Percentiles rank a stretch among this genome's conserved stretches.
Conservation (phyloP, 768 basidiomycete species). For the Neoboletus magnificus region DNA sequence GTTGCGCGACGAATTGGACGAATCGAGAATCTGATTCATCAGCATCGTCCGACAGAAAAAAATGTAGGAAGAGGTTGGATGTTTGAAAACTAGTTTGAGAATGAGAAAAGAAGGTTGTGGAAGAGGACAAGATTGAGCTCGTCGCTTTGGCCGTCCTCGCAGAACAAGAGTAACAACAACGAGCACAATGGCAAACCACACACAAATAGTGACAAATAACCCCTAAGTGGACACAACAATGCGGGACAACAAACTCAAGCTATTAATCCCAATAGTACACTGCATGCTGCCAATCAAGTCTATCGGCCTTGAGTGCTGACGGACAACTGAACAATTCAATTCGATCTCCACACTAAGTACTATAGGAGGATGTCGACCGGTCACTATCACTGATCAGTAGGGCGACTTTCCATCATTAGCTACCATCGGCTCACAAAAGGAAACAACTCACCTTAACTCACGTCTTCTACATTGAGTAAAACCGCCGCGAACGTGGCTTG, state of each 20-base stretch:
- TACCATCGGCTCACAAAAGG: background rate
- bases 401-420: background rate
- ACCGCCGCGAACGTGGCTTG: background rate
- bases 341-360: too few relatives aligned
- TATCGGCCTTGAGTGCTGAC: background rate
- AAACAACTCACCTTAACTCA: background rate
- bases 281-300: background rate
- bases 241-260: background rate
- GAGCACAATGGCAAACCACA: slow-evolving; percentile 16
- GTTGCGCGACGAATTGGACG: slow-evolving; percentile 23
- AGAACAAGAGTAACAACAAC: slow-evolving; percentile 14
- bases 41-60: slow-evolving; percentile 20
- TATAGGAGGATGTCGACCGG: too few relatives aligned
- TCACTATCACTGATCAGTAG: too few relatives aligned
- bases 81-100: background rate
- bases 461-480: background rate
- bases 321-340: background rate
- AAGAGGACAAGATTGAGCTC: slow-evolving; percentile 11
- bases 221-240: background rate
- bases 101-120: slow-evolving; percentile 17
- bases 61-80: background rate
- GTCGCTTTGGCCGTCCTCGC: slow-evolving; percentile 10
- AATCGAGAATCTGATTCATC: slow-evolving; percentile 35
- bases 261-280: background rate
- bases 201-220: slow-evolving; percentile 17